Percentiles rank a stretch among this genome's conserved stretches.
Evolutionary conservation across 2,329 filamentous ascomycete genomes (phyloP).

Genomic region (Epichloe sp.): DNA sequence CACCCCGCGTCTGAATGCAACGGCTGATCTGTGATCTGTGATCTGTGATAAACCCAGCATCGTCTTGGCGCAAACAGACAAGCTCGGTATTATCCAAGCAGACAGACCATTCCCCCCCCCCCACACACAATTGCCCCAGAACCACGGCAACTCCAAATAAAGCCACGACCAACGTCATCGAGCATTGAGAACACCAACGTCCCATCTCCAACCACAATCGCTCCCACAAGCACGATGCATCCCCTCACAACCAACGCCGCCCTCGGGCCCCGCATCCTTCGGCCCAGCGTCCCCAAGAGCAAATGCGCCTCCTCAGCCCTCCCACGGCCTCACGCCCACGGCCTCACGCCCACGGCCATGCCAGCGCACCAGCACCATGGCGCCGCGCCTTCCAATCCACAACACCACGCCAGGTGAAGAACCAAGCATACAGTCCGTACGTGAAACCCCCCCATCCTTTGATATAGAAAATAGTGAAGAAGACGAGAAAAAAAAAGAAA

Average conservation of each 20-base stretch:
- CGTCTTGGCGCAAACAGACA: no score
- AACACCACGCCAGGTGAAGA: conserved; percentile 6
- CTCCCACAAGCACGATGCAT: not conserved
- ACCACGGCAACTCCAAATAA: not conserved
- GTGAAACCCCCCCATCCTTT: not conserved
- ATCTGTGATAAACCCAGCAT: no score
- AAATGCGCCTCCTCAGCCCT: not conserved
- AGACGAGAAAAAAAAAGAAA: no score
- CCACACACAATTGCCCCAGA: not conserved
- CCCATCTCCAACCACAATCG: not conserved
- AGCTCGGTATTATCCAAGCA: no score
- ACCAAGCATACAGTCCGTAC: conserved; percentile 11
- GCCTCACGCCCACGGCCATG: no score
- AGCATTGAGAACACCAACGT: not conserved
- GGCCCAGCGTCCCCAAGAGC: not conserved
- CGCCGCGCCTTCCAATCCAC: conserved; percentile 6
- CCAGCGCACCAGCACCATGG: not conserved
- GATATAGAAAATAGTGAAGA: not conserved
- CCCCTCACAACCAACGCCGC: not conserved
- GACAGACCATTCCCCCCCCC: no score
- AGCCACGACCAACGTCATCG: not conserved
- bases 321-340: not conserved
- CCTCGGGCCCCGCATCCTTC: not conserved
- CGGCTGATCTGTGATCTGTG: no score
- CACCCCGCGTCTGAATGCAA: no score